Evolutionary conservation across 2,329 filamentous ascomycete genomes (phyloP).

Genomic region (Rutstroemia sp.): DNA sequence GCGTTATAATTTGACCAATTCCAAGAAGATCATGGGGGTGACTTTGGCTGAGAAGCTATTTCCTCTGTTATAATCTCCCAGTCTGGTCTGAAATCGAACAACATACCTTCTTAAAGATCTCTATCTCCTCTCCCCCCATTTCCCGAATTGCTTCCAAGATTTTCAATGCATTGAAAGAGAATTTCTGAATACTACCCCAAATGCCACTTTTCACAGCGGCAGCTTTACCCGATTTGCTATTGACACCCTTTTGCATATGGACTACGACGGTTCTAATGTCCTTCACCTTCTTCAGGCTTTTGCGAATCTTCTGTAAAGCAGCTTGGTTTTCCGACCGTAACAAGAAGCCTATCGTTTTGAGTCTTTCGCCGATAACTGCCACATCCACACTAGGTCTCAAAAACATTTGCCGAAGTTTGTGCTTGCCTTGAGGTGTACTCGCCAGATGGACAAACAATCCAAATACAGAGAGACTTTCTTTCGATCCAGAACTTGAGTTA

Average conservation of each 20-base stretch:
- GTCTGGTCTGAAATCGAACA: background rate
- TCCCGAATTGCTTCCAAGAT: conserved; percentile 58
- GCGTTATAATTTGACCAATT: conserved; percentile 63
- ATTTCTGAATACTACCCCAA: conserved; percentile 67
- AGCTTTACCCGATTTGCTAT: conserved; percentile 34
- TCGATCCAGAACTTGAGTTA: conserved; percentile 53
- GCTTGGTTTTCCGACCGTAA: conserved; percentile 59
- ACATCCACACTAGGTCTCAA: conserved; percentile 68
- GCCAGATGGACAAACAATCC: conserved; percentile 72
- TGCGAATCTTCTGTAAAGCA: conserved; percentile 46
- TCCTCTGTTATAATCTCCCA: conserved; percentile 9
- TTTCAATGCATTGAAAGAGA: conserved; percentile 63
- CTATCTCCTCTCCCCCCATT: conserved; percentile 43
- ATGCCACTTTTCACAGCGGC: conserved; percentile 52
- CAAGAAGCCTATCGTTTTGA: conserved; percentile 61
- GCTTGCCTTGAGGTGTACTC: conserved; percentile 71
- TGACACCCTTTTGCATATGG: conserved; percentile 72
- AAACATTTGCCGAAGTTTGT: conserved; percentile 69
- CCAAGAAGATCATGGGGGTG: conserved; percentile 51
- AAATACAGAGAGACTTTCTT: conserved; percentile 78
- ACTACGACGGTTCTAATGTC: conserved; percentile 65
- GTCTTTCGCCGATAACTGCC: conserved; percentile 60
- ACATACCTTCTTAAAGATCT: conserved; percentile 48
- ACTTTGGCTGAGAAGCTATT: conserved; percentile 51
- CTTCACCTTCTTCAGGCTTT: conserved; percentile 61